Evolutionary conservation across 768 basidiomycete genomes (phyloP).

Genomic region (Inosperma sp.): DNA sequence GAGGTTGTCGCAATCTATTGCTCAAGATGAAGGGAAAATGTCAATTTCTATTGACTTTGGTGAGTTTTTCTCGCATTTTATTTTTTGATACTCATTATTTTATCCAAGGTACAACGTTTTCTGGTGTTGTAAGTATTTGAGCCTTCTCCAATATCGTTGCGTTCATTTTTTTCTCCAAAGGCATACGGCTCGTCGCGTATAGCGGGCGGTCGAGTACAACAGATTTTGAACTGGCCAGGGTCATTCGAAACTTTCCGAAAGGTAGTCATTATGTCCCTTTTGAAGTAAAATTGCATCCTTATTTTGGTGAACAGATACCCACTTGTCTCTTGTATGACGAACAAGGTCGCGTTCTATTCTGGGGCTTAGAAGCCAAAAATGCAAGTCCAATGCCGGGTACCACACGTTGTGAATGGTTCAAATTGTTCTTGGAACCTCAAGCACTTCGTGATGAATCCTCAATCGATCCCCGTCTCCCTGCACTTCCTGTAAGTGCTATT

Average conservation of each 20-base stretch:
- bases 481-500: constrained; percentile 57
- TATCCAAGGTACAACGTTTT: constrained; percentile 73
- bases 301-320: constrained; percentile 44
- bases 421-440: constrained; percentile 79
- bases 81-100: neutral
- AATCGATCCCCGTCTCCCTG: constrained; percentile 74
- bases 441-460: constrained; percentile 67
- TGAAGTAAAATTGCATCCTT: neutral
- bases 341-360: constrained; percentile 66
- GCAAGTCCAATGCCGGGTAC: constrained; percentile 64
- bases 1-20: constrained; percentile 20
- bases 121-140: constrained; percentile 64
- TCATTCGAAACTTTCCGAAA: constrained; percentile 85
- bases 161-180: constrained; percentile 31
- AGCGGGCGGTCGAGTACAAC: constrained; percentile 71
- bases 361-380: constrained; percentile 88
- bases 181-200: constrained; percentile 86
- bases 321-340: constrained; percentile 83
- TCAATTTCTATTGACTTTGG: constrained; percentile 83
- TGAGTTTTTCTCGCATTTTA: constrained; percentile 29
- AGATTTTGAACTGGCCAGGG: constrained; percentile 84
- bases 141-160: neutral
- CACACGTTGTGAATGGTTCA: constrained; percentile 63
- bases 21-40: constrained; percentile 66
- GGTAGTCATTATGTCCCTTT: constrained; percentile 28